Evolutionary conservation across 805 yeast species (phyloP), one percentile per base, ranked within the genome.

Genomic region (Metschnikowia cerradonensis): DNA sequence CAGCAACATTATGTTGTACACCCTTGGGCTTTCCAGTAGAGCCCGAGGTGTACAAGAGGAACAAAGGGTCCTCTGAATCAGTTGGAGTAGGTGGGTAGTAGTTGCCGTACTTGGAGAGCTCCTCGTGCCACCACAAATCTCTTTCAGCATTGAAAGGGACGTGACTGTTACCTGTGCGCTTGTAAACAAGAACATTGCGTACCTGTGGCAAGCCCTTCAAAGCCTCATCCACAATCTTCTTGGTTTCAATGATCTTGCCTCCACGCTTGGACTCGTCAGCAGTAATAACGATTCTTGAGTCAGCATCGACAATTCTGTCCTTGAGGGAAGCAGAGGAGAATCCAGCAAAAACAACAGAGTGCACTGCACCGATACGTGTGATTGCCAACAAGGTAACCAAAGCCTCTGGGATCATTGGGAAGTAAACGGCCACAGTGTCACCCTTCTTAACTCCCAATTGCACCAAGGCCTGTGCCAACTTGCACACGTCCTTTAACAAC

Each of bases 1-100:
- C 99, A 56, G 88, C 99, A 52, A 97, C 91, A 52, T 87, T 77
- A 70, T 94, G 99, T 64, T 88, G 94, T 60, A 94, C 91, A 74
- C 99, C 99, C 80, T 94, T 94, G 66, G 99, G 99, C 67, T 91
- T 84, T 58, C 99, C 98, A 32, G 99, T 94, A 34, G 98, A 91
- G 54, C 99, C 99, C 4, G 98, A 91, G 44, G 99, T 94, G 76
- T 94, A 94, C 64, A 94, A 83, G 72, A 94, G 76, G 78, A 94
- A 94, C 62, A 94, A 76, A 51, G 99, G 98, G 74, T 94, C 97
- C 76, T 94, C 99, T 45, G 96, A 69, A 66, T 84, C 80, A 52
- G 90, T 95, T 39, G 96, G 84, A 41, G 81, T 85, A 34, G 96
- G 96, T 47, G 98, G 94, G 61, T 79, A 76, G 75, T 91, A 92